Percentiles rank a stretch among this genome's conserved stretches.
Conservation (phyloP, 441 rosid species). For the Brassica balearica region DNA sequence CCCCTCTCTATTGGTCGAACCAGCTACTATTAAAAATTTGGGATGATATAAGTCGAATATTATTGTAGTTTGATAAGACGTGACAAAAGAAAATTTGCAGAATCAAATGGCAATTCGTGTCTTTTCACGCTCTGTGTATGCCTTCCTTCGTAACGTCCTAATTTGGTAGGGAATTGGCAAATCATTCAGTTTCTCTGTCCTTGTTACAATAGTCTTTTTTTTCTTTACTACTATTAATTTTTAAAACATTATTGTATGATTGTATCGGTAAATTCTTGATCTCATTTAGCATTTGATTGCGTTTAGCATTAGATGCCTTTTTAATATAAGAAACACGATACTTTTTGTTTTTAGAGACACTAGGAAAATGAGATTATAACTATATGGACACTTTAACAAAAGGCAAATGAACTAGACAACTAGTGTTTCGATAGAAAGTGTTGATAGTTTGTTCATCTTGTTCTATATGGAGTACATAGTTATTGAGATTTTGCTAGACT, state of each 20-base stretch:
- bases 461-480: background rate
- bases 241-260: background rate
- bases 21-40: conserved; percentile 2
- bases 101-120: conserved; percentile 47
- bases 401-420: background rate
- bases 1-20: conserved; percentile 19
- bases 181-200: conserved; percentile 49
- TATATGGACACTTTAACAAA: background rate
- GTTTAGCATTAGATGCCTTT: background rate
- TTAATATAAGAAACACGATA: background rate
- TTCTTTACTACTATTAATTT: conserved; percentile 20
- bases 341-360: background rate
- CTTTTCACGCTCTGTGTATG: conserved; percentile 40
- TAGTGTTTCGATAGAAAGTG: conserved; percentile 7
- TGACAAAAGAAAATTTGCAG: conserved; percentile 50
- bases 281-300: background rate
- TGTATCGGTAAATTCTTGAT: conserved; percentile 4
- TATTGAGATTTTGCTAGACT: background rate
- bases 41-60: conserved; percentile 22
- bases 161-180: conserved; percentile 53
- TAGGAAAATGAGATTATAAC: background rate
- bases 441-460: background rate
- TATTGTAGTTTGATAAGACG: conserved; percentile 41
- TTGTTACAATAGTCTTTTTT: conserved; percentile 37
- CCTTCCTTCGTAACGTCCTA: conserved; percentile 32